Conservation (phyloP, 768 basidiomycete genomes). For the Lepiota venenata region DNA sequence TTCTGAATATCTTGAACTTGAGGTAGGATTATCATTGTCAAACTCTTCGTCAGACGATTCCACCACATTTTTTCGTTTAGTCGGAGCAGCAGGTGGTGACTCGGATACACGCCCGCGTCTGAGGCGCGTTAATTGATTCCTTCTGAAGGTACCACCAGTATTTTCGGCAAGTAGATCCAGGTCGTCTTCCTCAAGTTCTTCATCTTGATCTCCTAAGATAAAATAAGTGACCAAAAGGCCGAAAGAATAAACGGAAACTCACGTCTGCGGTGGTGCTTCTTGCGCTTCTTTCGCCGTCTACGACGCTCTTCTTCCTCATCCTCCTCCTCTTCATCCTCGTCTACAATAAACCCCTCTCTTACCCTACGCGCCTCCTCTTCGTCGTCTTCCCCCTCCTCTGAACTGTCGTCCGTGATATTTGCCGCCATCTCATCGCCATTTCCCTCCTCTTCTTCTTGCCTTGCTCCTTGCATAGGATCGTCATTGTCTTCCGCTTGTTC, state of each 20-base stretch:
- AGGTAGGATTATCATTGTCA: conserved; percentile 48
- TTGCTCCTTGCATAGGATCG: conserved; percentile 58
- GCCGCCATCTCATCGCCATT: conserved; percentile 55
- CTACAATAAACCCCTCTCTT: conserved; percentile 89
- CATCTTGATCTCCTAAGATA: conserved; percentile 41
- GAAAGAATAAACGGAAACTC: conserved; percentile 18
- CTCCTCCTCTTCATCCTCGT: conserved; percentile 85
- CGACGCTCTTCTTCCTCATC: conserved; percentile 60
- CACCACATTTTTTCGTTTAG: conserved; percentile 53
- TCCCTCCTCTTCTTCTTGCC: conserved; percentile 54
- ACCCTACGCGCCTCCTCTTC: conserved; percentile 81
- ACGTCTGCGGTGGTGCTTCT: conserved; percentile 61
- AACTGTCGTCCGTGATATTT: conserved; percentile 72
- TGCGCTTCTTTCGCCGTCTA: conserved; percentile 63
- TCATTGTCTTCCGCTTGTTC: conserved; percentile 38
- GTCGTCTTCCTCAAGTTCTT: conserved; percentile 90
- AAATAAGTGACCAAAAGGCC: conserved; percentile 8
- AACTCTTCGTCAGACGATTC: conserved; percentile 81
- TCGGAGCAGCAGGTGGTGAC: conserved; percentile 62
- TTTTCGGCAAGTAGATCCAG: conserved; percentile 87
- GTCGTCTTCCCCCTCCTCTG: conserved; percentile 88
- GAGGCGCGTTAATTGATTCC: conserved; percentile 59
- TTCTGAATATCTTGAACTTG: conserved; percentile 62
- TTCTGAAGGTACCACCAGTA: conserved; percentile 76
- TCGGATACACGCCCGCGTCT: conserved; percentile 73